Conservation (phyloP, 352 stramenopile genomes). For the Phytophthora fragariae region DNA sequence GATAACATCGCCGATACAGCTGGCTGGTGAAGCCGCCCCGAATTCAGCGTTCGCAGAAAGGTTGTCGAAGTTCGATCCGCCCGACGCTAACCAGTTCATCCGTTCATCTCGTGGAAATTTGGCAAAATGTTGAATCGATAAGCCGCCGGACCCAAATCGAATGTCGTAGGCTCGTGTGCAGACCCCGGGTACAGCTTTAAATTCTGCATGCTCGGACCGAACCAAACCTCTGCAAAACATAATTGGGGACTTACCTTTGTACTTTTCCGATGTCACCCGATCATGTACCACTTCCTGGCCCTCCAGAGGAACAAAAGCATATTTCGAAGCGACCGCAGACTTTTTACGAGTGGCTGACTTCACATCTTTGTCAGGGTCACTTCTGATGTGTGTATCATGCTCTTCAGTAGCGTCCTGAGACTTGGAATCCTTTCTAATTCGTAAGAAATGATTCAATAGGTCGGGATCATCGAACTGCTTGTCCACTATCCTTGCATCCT, state of each 20-base stretch:
- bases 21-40: too few relatives aligned
- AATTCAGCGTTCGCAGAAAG: neutral
- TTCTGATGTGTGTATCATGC: neutral
- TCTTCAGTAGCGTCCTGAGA: neutral
- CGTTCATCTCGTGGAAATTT: neutral
- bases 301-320: neutral
- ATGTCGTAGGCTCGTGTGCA: neutral
- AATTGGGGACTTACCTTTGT: neutral
- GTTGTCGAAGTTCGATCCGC: neutral
- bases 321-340: neutral
- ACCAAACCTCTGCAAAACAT: neutral
- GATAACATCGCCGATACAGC: too few relatives aligned
- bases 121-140: neutral
- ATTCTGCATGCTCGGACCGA: neutral
- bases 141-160: neutral
- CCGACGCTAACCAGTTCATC: neutral
- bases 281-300: neutral
- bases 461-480: neutral
- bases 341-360: too few relatives aligned
- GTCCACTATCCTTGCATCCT: neutral
- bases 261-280: neutral
- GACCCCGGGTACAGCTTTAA: neutral
- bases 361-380: neutral
- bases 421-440: neutral
- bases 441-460: neutral